Evolutionary conservation across 2,329 filamentous ascomycete species (phyloP).

Genomic region (Lasiodiplodia gonubiensis): DNA sequence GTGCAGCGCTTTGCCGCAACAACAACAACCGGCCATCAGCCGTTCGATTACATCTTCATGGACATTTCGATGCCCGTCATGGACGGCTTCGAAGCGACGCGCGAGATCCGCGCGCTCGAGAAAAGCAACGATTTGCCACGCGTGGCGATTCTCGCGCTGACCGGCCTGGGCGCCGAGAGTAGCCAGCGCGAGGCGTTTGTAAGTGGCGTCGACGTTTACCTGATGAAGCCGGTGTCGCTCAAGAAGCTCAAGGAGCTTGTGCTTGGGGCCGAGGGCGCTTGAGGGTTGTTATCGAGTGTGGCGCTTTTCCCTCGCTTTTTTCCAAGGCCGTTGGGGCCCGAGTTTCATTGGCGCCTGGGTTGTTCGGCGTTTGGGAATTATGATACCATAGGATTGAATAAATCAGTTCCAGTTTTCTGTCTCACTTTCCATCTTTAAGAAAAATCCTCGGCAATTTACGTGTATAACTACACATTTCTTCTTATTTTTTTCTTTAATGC

Average conservation of each 20-base stretch:
- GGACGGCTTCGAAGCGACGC: conserved; percentile 57
- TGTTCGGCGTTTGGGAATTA: too few species aligned
- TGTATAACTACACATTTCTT: too few species aligned
- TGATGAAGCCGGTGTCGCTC: conserved; percentile 58
- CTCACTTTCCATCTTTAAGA: too few species aligned
- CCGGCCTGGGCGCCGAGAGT: conserved; percentile 57
- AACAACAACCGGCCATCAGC: conserved; percentile 30
- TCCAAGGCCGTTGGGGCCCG: too few species aligned
- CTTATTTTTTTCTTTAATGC: too few species aligned
- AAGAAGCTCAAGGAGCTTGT: not conserved
- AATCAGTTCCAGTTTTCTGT: too few species aligned
- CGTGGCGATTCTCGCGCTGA: conserved; percentile 57
- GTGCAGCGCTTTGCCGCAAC: conserved; percentile 38
- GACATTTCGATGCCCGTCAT: conserved; percentile 64
- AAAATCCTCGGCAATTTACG: too few species aligned
- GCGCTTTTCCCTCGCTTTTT: too few species aligned
- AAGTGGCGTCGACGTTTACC: conserved; percentile 60
- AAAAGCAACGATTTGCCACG: not conserved
- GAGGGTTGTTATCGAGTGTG: too few species aligned
- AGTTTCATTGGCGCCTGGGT: too few species aligned
- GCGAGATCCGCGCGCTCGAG: conserved; percentile 45
- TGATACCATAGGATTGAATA: too few species aligned
- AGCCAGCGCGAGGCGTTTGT: conserved; percentile 58
- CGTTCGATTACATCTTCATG: conserved; percentile 45
- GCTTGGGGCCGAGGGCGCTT: too few species aligned